Conservation (phyloP, 768 basidiomycete genomes). For the Chalciporus piperatus region DNA sequence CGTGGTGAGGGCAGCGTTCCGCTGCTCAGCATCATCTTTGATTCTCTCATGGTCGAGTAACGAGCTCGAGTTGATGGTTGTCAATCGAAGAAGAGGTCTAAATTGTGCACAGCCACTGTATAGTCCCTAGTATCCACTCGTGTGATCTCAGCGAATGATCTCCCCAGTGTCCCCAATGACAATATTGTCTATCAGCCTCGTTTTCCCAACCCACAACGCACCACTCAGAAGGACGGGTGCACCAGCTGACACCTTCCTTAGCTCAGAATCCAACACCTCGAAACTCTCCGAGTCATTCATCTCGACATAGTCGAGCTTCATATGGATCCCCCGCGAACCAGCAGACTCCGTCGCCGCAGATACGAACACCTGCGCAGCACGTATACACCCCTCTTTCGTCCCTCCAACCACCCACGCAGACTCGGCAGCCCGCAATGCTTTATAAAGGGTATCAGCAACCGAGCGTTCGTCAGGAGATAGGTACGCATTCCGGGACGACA, state of each 20-base stretch:
- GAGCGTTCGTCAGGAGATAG: constrained; percentile 61
- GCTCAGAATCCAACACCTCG: constrained; percentile 46
- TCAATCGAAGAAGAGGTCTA: background rate
- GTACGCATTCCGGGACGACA: constrained; percentile 90
- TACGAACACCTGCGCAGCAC: constrained; percentile 42
- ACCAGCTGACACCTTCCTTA: constrained; percentile 27
- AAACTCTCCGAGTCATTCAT: constrained; percentile 83
- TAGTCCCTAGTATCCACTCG: background rate
- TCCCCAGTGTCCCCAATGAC: constrained; percentile 54
- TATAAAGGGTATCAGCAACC: constrained; percentile 62
- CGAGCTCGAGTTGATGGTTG: no score
- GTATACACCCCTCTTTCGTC: constrained; percentile 50
- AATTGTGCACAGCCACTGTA: constrained; percentile 16
- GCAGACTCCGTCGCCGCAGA: constrained; percentile 30
- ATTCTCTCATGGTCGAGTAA: constrained; percentile 10
- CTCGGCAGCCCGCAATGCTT: constrained; percentile 62
- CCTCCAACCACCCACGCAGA: constrained; percentile 50
- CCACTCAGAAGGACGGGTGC: constrained; percentile 72
- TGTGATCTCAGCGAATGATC: constrained; percentile 1
- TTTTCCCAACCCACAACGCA: constrained; percentile 81
- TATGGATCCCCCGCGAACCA: constrained; percentile 40
- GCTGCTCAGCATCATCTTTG: constrained; percentile 16
- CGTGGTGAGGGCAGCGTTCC: constrained; percentile 27
- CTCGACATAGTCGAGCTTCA: constrained; percentile 82
- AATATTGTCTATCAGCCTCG: constrained; percentile 91